Conservation (phyloP, 2,329 filamentous ascomycete genomes). For the Elsinoe ampelina region DNA sequence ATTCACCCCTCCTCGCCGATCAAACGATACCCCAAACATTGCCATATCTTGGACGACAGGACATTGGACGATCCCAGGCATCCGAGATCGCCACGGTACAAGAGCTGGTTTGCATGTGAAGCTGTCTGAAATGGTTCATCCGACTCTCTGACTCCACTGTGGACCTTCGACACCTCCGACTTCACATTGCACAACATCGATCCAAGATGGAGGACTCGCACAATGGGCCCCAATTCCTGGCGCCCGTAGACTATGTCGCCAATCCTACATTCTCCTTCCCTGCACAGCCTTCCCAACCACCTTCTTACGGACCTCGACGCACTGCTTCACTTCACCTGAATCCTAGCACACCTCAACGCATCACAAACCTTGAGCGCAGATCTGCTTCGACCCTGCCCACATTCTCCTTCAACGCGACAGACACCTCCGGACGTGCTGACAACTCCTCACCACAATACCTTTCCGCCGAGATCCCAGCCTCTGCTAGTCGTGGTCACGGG, state of each 20-base stretch:
- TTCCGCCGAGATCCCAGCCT: conserved; percentile 26
- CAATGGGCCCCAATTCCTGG: conserved; percentile 5
- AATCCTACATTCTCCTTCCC: conserved; percentile 44
- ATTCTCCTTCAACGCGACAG: conserved; percentile 42
- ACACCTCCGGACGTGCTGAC: conserved; percentile 25
- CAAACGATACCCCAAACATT: not conserved
- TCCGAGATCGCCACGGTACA: not conserved
- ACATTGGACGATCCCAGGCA: no score
- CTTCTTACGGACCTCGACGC: conserved; percentile 18
- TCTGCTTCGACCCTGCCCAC: conserved; percentile 37
- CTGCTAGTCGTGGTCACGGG: conserved; percentile 48
- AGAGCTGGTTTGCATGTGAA: not conserved
- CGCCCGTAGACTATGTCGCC: conserved; percentile 35
- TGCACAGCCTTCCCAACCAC: conserved; percentile 26
- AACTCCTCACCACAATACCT: conserved; percentile 33
- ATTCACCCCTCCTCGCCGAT: not conserved
- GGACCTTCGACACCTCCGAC: not conserved
- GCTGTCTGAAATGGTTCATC: not conserved
- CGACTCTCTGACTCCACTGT: not conserved
- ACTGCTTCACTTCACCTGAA: conserved; percentile 28
- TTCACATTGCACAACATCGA: not conserved
- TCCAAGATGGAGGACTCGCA: conserved; percentile 2
- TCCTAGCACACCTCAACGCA: conserved; percentile 30
- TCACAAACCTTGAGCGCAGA: conserved; percentile 29
- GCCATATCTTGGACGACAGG: not conserved